These are phyloP conservation scores for Linum trigynum DNA, from an alignment of 345 rosid species.

Conservation along the genomic window DNA sequence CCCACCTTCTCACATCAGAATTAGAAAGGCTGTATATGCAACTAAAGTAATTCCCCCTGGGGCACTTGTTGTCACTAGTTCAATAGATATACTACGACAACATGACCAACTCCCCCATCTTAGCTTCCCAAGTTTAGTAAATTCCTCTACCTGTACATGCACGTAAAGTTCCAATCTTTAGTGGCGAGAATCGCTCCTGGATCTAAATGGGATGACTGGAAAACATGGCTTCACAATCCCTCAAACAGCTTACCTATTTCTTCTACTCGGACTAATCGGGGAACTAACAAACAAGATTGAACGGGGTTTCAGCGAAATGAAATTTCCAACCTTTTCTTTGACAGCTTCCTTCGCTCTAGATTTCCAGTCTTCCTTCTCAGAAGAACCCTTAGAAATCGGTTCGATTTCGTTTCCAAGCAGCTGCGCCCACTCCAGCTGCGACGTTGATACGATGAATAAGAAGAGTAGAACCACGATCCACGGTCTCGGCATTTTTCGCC, in stretches of 20 bases:
- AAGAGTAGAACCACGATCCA: conserved; percentile 59
- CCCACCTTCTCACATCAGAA: neutral
- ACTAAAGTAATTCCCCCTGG: too few species aligned
- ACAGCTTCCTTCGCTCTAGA: conserved; percentile 36
- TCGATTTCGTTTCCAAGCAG: conserved; percentile 54
- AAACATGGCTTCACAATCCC: neutral
- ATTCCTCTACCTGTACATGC: neutral
- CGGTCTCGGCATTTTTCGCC: conserved; percentile 48
- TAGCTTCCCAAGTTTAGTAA: neutral
- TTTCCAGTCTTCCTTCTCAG: conserved; percentile 30
- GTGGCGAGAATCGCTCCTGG: neutral
- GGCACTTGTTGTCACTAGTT: neutral
- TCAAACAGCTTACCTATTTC: neutral
- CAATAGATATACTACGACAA: too few species aligned
- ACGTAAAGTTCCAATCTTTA: neutral
- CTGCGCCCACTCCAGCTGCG: conserved; percentile 73
- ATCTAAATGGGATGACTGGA: neutral
- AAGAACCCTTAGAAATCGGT: conserved; percentile 18
- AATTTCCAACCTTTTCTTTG: conserved; percentile 54
- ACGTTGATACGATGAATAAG: conserved; percentile 49
- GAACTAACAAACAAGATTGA: neutral
- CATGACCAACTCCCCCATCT: neutral
- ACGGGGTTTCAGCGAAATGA: neutral
- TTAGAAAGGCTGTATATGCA: too few species aligned
- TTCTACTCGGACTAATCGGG: neutral